These are phyloP conservation scores for Ogataea ramenticola DNA, from an alignment of 805 yeast species.

Conservation along the genomic window DNA sequence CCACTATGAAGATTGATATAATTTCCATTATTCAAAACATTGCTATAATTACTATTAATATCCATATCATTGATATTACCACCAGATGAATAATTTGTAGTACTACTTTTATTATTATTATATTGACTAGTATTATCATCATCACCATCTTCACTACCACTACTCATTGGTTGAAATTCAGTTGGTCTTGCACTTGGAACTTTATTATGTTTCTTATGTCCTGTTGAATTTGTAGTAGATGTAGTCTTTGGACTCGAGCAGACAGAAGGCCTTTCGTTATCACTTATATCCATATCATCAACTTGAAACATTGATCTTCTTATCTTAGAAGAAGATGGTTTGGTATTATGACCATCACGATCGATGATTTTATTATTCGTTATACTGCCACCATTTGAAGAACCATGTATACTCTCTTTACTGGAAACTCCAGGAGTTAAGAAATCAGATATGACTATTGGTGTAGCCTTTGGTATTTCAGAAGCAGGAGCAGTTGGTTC, in stretches of 20 bases:
- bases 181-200: constrained; percentile 38
- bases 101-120: no score
- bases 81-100: neutral
- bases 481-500: constrained; percentile 64
- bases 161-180: constrained; percentile 50
- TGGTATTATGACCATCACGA: no score
- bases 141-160: constrained; percentile 38
- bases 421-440: constrained; percentile 20
- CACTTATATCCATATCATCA: neutral
- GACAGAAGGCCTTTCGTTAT: neutral
- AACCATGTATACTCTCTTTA: no score
- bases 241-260: constrained; percentile 1
- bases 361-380: no score
- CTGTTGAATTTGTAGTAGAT: no score
- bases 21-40: neutral
- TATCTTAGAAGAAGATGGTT: no score
- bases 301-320: no score
- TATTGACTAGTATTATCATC: constrained; percentile 9
- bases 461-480: constrained; percentile 63
- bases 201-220: constrained; percentile 17
- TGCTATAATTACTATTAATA: neutral
- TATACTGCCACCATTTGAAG: neutral
- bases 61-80: neutral
- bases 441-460: constrained; percentile 75
- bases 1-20: constrained; percentile 13